Percentiles rank a stretch among this genome's conserved stretches.
Conservation (phyloP, 1,139 yeast genomes). For the Suhomyces atakaporum region DNA sequence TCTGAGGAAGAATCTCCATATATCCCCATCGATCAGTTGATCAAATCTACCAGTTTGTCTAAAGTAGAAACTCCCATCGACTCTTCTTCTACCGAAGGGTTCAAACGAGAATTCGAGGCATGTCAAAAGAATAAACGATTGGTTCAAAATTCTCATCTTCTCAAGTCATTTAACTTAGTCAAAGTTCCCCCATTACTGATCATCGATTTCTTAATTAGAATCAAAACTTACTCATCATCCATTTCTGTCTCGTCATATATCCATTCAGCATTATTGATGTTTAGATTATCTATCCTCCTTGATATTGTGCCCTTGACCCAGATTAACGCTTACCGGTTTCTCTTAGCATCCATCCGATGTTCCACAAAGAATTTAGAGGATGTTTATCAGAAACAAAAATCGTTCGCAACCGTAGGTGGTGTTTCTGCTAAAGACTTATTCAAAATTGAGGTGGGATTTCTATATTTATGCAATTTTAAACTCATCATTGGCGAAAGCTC, state of each 20-base stretch:
- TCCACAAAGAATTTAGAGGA: slow-evolving; percentile 49
- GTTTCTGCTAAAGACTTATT: slow-evolving; percentile 40
- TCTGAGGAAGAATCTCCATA: slow-evolving; percentile 12
- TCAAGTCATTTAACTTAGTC: slow-evolving; percentile 37
- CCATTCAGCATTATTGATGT: slow-evolving; percentile 44
- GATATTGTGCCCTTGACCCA: slow-evolving; percentile 35
- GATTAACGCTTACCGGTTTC: slow-evolving; percentile 40
- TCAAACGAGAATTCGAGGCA: slow-evolving; percentile 12
- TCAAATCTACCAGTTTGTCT: slow-evolving; percentile 20
- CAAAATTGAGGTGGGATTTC: slow-evolving; percentile 44
- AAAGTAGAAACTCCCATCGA: slow-evolving; percentile 21
- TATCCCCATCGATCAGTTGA: slow-evolving; percentile 31
- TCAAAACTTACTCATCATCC: slow-evolving; percentile 45
- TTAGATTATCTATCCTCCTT: slow-evolving; percentile 37
- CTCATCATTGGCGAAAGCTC: slow-evolving; percentile 39
- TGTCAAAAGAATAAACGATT: slow-evolving; percentile 9
- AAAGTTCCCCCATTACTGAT: slow-evolving; percentile 39
- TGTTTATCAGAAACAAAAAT: slow-evolving; percentile 44
- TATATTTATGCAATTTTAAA: slow-evolving; percentile 44
- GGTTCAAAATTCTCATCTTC: slow-evolving; percentile 30
- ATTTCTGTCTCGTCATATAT: slow-evolving; percentile 44
- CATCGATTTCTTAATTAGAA: slow-evolving; percentile 40
- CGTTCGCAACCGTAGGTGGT: slow-evolving; percentile 50
- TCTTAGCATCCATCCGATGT: slow-evolving; percentile 46
- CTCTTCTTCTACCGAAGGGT: slow-evolving; percentile 10